A percentile compares a stretch with the other conserved stretches of the same genome.
phyloP scores from a whole-genome alignment of 768 basidiomycete species.

The Suillus cothurnatus region DNA sequence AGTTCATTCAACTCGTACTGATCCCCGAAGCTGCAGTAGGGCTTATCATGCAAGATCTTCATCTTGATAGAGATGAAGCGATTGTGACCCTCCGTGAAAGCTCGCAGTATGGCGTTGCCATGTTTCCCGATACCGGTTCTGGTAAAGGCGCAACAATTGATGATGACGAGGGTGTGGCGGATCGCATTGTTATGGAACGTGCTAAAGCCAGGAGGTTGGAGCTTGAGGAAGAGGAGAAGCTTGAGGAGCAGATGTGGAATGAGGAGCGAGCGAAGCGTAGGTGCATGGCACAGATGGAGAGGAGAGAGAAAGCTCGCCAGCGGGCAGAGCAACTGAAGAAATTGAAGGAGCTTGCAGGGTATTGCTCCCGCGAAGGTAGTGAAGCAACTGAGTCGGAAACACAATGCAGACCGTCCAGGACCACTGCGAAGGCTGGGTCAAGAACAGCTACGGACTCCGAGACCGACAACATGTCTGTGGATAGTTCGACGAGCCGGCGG shows the following conservation, averaged over 20 bases:
- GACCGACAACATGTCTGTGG: slow-evolving; percentile 34
- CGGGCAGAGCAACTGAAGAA: slow-evolving; percentile 21
- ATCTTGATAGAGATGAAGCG: slow-evolving; percentile 48
- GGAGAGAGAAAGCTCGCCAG: slow-evolving; percentile 23
- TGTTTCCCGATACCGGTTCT: slow-evolving; percentile 66
- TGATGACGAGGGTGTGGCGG: slow-evolving; percentile 34
- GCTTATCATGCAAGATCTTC: slow-evolving; percentile 81
- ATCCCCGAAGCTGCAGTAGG: slow-evolving; percentile 84
- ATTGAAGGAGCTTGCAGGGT: background rate
- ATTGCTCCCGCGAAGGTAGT: background rate
- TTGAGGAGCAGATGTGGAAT: slow-evolving; percentile 32
- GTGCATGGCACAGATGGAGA: slow-evolving; percentile 18
- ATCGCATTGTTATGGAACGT: slow-evolving; percentile 47
- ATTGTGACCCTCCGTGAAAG: slow-evolving; percentile 70
- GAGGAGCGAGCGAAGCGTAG: slow-evolving; percentile 27
- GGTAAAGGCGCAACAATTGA: slow-evolving; percentile 30
- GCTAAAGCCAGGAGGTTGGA: slow-evolving; percentile 43
- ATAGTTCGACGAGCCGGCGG: slow-evolving; percentile 17
- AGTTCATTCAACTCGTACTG: slow-evolving; percentile 84
- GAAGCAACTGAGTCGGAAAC: slow-evolving; percentile 23
- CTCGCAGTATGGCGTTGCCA: slow-evolving; percentile 78
- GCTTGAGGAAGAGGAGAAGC: slow-evolving; percentile 42
- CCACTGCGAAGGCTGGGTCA: background rate
- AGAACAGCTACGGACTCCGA: slow-evolving; percentile 17
- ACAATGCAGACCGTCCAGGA: slow-evolving; percentile 11